phyloP scores from a whole-genome alignment of 2,329 filamentous ascomycete species.

The Monosporascus cannonballus region DNA sequence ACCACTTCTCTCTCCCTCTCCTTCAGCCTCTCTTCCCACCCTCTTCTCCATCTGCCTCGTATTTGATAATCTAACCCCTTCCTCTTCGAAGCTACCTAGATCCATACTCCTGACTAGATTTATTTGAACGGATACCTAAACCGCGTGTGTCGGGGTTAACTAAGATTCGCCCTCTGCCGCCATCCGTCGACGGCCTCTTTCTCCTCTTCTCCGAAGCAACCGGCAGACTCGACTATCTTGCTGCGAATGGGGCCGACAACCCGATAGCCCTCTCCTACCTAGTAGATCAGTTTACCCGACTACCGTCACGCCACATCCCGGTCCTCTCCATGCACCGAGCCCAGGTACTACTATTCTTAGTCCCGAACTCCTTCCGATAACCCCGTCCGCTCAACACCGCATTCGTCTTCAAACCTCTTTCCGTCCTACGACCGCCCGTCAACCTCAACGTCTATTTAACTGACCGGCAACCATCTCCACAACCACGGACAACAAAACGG shows the following conservation, averaged over 20 bases:
- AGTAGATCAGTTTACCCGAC: conserved; percentile 13
- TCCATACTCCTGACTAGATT: not conserved
- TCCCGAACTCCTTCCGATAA: conserved; percentile 18
- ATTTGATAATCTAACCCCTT: no score
- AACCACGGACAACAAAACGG: conserved; percentile 46
- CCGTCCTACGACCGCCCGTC: conserved; percentile 6
- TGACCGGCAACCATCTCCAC: conserved; percentile 27
- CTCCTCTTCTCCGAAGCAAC: not conserved
- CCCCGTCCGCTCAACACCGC: conserved; percentile 15
- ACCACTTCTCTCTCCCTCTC: not conserved
- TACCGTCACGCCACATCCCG: conserved; percentile 10
- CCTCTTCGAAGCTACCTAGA: no score
- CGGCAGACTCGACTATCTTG: not conserved
- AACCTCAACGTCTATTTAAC: conserved; percentile 12
- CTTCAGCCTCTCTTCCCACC: not conserved
- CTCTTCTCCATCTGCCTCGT: no score
- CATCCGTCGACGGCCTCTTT: not conserved
- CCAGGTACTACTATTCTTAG: conserved; percentile 11
- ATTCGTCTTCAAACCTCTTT: conserved; percentile 5
- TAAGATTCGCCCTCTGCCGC: not conserved
- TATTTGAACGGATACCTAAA: not conserved
- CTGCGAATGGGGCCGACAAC: not conserved
- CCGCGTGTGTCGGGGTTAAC: not conserved
- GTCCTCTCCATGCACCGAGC: conserved; percentile 13
- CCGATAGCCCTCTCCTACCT: not conserved